These are phyloP conservation scores for Yarrowia bubula DNA, from an alignment of 805 yeast species.

Conservation along the genomic window DNA sequence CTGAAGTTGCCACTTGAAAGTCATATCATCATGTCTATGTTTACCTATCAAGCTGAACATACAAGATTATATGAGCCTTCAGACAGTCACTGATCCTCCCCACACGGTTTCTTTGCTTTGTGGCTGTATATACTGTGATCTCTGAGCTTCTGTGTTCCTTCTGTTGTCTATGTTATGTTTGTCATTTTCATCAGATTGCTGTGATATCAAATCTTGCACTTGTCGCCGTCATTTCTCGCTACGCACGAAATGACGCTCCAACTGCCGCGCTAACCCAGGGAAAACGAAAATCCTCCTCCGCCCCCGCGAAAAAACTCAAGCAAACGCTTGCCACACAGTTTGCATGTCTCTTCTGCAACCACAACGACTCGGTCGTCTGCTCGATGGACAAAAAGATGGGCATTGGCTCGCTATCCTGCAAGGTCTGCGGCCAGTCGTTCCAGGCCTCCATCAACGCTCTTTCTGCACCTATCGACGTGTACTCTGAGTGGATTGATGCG, in stretches of 20 bases:
- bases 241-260: not conserved
- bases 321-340: slow-evolving; percentile 79
- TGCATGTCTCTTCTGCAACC: slow-evolving; percentile 92
- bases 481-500: slow-evolving; percentile 98
- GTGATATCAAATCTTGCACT: too few species aligned
- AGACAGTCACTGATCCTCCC: too few species aligned
- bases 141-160: not conserved
- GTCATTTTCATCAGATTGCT: too few species aligned
- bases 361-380: slow-evolving; percentile 87
- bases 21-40: too few species aligned
- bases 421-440: slow-evolving; percentile 90
- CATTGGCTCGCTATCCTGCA: slow-evolving; percentile 81
- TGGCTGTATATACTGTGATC: too few species aligned
- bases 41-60: too few species aligned
- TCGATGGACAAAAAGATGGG: slow-evolving; percentile 81
- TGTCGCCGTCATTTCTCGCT: too few species aligned
- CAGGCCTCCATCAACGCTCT: slow-evolving; percentile 82
- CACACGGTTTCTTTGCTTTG: too few species aligned
- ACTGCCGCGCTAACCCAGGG: slow-evolving; percentile 57
- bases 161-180: not conserved
- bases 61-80: too few species aligned
- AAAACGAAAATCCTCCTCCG: slow-evolving; percentile 78
- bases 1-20: too few species aligned
- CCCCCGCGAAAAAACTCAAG: slow-evolving; percentile 74
- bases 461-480: slow-evolving; percentile 86